Evolutionary conservation across 192 early-diverging fungal genomes (phyloP).

Genomic region (Backusella liffmaniae): DNA sequence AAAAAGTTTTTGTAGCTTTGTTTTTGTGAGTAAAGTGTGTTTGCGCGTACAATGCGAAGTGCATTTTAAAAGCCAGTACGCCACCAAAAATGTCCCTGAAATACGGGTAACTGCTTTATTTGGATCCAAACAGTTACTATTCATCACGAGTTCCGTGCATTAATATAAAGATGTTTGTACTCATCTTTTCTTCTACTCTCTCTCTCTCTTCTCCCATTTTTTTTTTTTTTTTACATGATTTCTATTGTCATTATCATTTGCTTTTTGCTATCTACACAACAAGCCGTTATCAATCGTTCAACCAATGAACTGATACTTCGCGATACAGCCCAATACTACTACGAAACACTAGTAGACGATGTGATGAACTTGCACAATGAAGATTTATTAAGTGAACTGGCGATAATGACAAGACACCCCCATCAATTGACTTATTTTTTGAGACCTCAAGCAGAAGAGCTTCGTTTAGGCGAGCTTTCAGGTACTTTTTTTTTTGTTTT

Average conservation of each 20-base stretch:
- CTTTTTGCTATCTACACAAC: not conserved
- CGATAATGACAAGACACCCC: not conserved
- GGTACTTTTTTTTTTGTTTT: not conserved
- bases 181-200: not conserved
- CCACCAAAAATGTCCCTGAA: slow-evolving; percentile 2
- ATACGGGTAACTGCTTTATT: not conserved
- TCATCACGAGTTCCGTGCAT: not conserved
- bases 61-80: not conserved
- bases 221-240: not conserved
- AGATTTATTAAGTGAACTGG: not conserved
- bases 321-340: not conserved
- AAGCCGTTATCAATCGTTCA: not conserved
- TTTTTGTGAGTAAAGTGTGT: not conserved
- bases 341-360: not conserved
- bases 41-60: not conserved
- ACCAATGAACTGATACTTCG: not conserved
- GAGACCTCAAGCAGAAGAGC: not conserved
- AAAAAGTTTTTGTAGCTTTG: not conserved
- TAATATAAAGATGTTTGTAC: not conserved
- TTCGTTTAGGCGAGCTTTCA: not conserved
- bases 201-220: not conserved
- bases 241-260: not conserved
- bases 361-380: slow-evolving; percentile 9
- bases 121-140: not conserved
- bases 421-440: not conserved